Percentiles rank a stretch among this genome's conserved stretches.
Conservation (phyloP, 164 flowering plant genomes). For the Berberis vulgaris region DNA sequence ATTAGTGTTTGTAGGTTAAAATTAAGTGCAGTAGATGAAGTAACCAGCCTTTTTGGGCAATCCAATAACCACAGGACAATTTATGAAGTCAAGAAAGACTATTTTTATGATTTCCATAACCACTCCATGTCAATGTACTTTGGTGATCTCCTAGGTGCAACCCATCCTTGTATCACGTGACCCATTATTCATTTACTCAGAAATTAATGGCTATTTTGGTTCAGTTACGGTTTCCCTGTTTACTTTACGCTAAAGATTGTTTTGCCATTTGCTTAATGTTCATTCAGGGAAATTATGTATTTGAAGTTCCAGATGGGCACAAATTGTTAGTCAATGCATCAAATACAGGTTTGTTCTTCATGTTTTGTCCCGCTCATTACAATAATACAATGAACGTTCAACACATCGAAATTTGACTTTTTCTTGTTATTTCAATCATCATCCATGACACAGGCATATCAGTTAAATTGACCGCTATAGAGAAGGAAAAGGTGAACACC, state of each 20-base stretch:
- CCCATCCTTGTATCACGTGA: no score
- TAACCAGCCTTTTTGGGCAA: no score
- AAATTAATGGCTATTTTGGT: no score
- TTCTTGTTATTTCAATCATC: background rate
- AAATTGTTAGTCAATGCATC: conserved; percentile 58
- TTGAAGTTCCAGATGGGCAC: conserved; percentile 86
- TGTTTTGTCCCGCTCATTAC: background rate
- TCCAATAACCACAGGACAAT: no score
- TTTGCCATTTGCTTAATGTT: background rate
- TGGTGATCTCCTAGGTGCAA: no score
- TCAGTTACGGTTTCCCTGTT: background rate
- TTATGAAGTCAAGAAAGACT: no score
- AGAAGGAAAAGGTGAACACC: conserved; percentile 38
- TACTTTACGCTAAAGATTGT: background rate
- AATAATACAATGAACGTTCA: no score
- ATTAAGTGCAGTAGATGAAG: no score
- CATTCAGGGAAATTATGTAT: conserved; percentile 73
- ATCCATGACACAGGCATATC: conserved; percentile 44
- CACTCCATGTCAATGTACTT: no score
- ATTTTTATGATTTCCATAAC: no score
- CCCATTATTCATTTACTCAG: no score
- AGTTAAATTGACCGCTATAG: conserved; percentile 41
- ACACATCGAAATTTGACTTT: background rate
- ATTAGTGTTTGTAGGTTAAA: no score
- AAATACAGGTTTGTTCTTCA: conserved; percentile 42